Percentiles rank a stretch among this genome's conserved stretches.
These are phyloP conservation scores for Amaranthus tricolor DNA, from an alignment of 179 eudicot genomes.

Conservation along the genomic window DNA sequence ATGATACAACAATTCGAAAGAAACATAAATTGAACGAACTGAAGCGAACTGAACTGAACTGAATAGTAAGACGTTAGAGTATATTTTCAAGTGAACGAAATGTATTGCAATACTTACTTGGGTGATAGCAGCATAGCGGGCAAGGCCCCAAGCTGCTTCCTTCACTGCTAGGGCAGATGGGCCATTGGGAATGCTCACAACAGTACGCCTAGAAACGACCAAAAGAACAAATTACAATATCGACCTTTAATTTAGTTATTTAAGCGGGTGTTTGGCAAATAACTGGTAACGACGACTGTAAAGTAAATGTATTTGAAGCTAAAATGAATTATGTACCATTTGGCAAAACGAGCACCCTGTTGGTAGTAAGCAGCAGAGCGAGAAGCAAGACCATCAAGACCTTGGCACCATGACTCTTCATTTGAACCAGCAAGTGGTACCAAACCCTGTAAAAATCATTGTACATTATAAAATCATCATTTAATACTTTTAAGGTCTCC, in stretches of 20 bases:
- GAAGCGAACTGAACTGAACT: too few relatives aligned
- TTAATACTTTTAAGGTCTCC: not conserved
- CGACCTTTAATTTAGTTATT: too few relatives aligned
- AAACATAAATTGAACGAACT: too few relatives aligned
- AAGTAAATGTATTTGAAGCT: not conserved
- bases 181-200: conserved; percentile 58
- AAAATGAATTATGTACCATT: conserved; percentile 34
- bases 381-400: conserved; percentile 64
- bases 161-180: conserved; percentile 63
- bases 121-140: conserved; percentile 63
- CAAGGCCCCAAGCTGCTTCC: conserved; percentile 78
- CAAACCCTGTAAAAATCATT: conserved; percentile 41
- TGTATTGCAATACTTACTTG: conserved; percentile 27
- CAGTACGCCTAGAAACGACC: conserved; percentile 49
- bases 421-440: conserved; percentile 57
- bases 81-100: too few relatives aligned
- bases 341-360: conserved; percentile 73
- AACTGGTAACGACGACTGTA: not conserved
- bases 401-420: conserved; percentile 76
- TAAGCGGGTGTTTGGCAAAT: not conserved
- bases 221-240: not conserved
- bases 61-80: too few relatives aligned
- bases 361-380: conserved; percentile 65
- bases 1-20: not conserved
- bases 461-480: too few relatives aligned